These are phyloP conservation scores for Ajuga chamaepitys DNA, from an alignment of 257 asterid genomes.

Conservation along the genomic window DNA sequence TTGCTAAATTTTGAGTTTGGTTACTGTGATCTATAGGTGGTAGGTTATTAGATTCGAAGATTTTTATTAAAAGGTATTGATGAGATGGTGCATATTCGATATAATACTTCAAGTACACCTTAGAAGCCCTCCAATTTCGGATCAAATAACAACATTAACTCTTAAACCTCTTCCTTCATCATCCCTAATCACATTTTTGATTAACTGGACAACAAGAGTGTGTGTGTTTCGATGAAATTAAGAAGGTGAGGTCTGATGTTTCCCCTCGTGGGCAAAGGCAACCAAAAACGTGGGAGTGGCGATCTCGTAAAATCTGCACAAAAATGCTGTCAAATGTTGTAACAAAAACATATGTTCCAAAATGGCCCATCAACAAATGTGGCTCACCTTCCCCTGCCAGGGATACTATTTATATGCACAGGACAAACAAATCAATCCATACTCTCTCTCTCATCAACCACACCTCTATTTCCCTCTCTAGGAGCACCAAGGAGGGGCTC, in stretches of 20 bases:
- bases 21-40: no score
- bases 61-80: no score
- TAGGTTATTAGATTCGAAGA: no score
- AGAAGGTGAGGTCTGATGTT: neutral
- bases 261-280: neutral
- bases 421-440: neutral
- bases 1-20: no score
- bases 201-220: no score
- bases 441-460: constrained; percentile 1
- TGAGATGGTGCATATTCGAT: no score
- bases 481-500: neutral
- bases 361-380: constrained; percentile 14
- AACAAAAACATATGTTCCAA: constrained; percentile 16
- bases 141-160: no score
- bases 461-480: constrained; percentile 4
- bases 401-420: constrained; percentile 1
- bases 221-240: neutral
- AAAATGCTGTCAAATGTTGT: constrained; percentile 9
- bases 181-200: no score
- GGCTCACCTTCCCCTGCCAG: constrained; percentile 26
- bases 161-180: no score
- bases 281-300: constrained; percentile 10
- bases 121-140: no score
- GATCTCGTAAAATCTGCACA: neutral
- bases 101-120: no score